These are phyloP conservation scores for Sindora glabra DNA, from an alignment of 306 rosid genomes.

Conservation along the genomic window DNA sequence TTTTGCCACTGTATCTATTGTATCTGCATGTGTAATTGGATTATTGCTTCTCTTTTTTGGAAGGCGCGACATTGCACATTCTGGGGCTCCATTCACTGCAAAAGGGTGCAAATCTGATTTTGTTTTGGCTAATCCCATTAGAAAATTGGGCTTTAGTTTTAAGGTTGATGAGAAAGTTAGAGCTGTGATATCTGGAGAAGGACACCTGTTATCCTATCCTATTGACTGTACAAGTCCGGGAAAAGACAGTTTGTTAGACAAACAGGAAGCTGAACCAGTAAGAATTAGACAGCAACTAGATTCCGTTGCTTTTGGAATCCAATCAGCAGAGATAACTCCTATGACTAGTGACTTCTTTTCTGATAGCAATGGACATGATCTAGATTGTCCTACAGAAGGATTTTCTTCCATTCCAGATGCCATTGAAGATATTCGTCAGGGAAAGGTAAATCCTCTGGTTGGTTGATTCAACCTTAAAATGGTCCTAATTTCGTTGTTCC, in stretches of 20 bases:
- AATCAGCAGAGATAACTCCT: conserved; percentile 19
- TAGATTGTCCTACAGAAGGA: conserved; percentile 18
- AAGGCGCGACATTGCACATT: background rate
- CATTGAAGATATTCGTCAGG: conserved; percentile 27
- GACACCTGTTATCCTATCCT: conserved; percentile 28
- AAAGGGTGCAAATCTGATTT: conserved; percentile 9
- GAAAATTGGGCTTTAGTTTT: conserved; percentile 15
- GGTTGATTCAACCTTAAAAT: background rate
- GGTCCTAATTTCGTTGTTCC: no score
- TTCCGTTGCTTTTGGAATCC: conserved; percentile 23
- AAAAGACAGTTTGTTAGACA: background rate
- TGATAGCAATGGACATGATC: conserved; percentile 21
- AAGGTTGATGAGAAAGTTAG: conserved; percentile 21
- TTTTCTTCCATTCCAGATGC: conserved; percentile 30
- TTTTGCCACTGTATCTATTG: background rate
- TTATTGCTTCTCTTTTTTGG: background rate
- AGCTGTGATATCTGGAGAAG: conserved; percentile 39
- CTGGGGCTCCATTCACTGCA: background rate
- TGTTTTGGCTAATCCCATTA: background rate
- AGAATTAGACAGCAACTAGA: conserved; percentile 21
- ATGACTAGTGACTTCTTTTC: conserved; percentile 7
- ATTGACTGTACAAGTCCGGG: background rate
- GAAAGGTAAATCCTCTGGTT: conserved; percentile 15
- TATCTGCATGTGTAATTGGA: background rate
- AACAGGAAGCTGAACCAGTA: background rate